A percentile compares a stretch with the other conserved stretches of the same genome.
These are phyloP conservation scores for Phaeosphaeria sp. DNA, from an alignment of 2,329 filamentous ascomycete species.

Conservation along the genomic window DNA sequence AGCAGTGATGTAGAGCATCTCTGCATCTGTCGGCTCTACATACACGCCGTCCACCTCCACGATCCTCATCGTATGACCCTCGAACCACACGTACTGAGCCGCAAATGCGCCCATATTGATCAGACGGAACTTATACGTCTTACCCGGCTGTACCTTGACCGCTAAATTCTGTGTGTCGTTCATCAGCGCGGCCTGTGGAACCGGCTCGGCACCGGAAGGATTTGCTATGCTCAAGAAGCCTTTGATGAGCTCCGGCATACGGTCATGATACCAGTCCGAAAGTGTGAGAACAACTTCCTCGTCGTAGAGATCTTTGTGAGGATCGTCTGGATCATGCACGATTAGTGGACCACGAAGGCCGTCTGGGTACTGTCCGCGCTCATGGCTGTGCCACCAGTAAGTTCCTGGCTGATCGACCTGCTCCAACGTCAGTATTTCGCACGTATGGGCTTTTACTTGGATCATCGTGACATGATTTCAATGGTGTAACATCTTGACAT, in stretches of 20 bases:
- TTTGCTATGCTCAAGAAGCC: conserved; percentile 58
- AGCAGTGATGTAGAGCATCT: conserved; percentile 69
- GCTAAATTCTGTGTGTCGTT: conserved; percentile 64
- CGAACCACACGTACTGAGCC: conserved; percentile 72
- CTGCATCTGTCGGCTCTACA: conserved; percentile 64
- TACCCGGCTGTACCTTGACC: conserved; percentile 56
- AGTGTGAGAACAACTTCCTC: conserved; percentile 70
- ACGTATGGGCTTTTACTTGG: too few relatives aligned
- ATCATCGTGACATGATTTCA: too few relatives aligned
- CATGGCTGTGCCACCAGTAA: conserved; percentile 74
- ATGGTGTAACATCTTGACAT: too few relatives aligned
- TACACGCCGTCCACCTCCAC: conserved; percentile 75
- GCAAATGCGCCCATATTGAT: conserved; percentile 75
- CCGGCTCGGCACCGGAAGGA: conserved; percentile 67
- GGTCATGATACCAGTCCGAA: conserved; percentile 76
- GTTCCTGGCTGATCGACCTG: conserved; percentile 60
- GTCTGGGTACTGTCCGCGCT: conserved; percentile 67
- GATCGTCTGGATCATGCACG: conserved; percentile 64
- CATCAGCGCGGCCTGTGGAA: conserved; percentile 69
- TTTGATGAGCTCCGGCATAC: conserved; percentile 53
- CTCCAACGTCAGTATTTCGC: conserved; percentile 19
- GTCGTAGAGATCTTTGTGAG: conserved; percentile 61
- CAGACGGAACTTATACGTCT: conserved; percentile 70
- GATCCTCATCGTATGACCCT: conserved; percentile 69
- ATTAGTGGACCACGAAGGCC: conserved; percentile 72